Evolutionary conservation across 106 monocot species (phyloP).

Genomic region (Apostasia shenzhenica): DNA sequence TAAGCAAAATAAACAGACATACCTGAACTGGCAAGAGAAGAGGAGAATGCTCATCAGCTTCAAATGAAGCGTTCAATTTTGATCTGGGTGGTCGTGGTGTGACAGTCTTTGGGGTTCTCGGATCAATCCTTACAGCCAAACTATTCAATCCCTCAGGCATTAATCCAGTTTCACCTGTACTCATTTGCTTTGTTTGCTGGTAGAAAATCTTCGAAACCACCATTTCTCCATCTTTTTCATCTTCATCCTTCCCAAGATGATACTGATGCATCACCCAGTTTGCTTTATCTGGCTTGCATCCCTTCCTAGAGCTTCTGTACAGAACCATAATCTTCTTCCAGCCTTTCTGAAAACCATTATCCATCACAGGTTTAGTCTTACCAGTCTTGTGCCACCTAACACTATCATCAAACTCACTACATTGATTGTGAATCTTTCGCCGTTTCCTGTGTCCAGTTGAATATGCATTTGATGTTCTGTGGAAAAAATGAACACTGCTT

Average conservation of each 20-base stretch:
- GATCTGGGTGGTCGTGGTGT: slow-evolving; percentile 48
- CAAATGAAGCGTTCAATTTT: slow-evolving; percentile 19
- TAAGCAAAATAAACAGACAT: background rate
- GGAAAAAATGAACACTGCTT: slow-evolving; percentile 77
- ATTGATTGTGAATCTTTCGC: slow-evolving; percentile 39
- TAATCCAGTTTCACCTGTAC: slow-evolving; percentile 20
- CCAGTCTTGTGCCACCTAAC: slow-evolving; percentile 98
- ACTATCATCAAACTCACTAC: slow-evolving; percentile 28
- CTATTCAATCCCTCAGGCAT: slow-evolving; percentile 14
- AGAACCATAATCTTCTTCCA: slow-evolving; percentile 97
- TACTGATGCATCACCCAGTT: slow-evolving; percentile 99
- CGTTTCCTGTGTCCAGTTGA: slow-evolving; percentile 75
- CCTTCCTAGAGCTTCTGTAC: slow-evolving; percentile 50
- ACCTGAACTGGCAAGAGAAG: slow-evolving; percentile 27
- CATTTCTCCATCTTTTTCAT: slow-evolving; percentile 72
- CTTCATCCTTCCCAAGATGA: slow-evolving; percentile 83
- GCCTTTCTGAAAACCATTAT: slow-evolving; percentile 69
- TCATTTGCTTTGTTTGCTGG: slow-evolving; percentile 36
- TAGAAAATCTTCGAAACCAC: slow-evolving; percentile 87
- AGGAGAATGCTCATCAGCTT: slow-evolving; percentile 18
- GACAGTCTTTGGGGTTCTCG: slow-evolving; percentile 62
- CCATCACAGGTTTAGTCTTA: slow-evolving; percentile 68
- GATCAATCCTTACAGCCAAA: slow-evolving; percentile 23
- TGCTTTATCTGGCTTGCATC: slow-evolving; percentile 59
- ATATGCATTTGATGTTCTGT: slow-evolving; percentile 77